These are phyloP conservation scores for Hordeum pubiflorum DNA, from an alignment of 202 grass and related monocot species.

Conservation along the genomic window DNA sequence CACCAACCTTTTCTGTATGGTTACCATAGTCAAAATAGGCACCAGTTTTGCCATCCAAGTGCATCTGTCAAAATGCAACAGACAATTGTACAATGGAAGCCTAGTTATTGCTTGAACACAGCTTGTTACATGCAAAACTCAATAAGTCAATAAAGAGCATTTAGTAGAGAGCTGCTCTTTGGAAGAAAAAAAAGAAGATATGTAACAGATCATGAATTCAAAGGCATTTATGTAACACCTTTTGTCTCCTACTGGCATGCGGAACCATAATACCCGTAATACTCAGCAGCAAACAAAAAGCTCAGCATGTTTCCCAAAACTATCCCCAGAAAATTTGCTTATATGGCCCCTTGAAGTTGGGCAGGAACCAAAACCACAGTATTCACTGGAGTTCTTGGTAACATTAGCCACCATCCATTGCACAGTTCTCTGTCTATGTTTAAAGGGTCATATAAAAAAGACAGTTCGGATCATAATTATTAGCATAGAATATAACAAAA, in stretches of 20 bases:
- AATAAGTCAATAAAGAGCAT: background rate
- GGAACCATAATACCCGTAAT: background rate
- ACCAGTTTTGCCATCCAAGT: constrained; percentile 73
- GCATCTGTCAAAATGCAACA: constrained; percentile 51
- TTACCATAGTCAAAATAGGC: constrained; percentile 93
- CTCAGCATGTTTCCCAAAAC: background rate
- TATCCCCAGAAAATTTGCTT: background rate
- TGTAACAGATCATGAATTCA: background rate
- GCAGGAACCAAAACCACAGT: background rate
- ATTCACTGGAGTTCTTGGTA: background rate
- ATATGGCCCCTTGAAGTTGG: background rate
- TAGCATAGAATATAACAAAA: background rate
- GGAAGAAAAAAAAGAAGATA: background rate
- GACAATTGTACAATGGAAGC: background rate
- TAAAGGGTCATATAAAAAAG: background rate
- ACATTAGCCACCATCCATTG: background rate
- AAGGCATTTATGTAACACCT: background rate
- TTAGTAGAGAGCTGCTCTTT: background rate
- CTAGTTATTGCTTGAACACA: background rate
- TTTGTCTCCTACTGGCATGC: constrained; percentile 1
- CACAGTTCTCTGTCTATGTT: background rate
- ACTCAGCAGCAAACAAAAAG: background rate
- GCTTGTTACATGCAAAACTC: background rate
- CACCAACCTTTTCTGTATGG: constrained; percentile 85
- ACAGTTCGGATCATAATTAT: background rate